Evolutionary conservation across 208 protist species (phyloP).

Genomic region (Crithidia bombi): DNA sequence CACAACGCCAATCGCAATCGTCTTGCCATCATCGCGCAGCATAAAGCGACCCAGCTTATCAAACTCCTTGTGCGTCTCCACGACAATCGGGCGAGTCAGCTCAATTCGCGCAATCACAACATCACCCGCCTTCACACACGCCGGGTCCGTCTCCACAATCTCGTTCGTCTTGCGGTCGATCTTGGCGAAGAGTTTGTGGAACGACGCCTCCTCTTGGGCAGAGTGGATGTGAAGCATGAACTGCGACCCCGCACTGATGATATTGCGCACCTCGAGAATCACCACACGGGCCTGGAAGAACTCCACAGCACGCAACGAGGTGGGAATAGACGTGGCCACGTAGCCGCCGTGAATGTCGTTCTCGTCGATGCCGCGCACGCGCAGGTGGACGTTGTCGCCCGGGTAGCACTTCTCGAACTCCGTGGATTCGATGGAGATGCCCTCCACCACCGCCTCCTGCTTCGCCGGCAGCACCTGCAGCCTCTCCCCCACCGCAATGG

Average conservation of each 20-base stretch:
- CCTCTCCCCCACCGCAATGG: slow-evolving; percentile 88
- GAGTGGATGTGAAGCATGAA: slow-evolving; percentile 96
- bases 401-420: slow-evolving; percentile 90
- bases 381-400: slow-evolving; percentile 94
- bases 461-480: slow-evolving; percentile 86
- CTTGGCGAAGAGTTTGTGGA: slow-evolving; percentile 90
- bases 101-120: slow-evolving; percentile 93
- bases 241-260: slow-evolving; percentile 94
- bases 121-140: slow-evolving; percentile 93
- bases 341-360: slow-evolving; percentile 85
- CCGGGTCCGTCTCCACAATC: slow-evolving; percentile 91
- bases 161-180: slow-evolving; percentile 94
- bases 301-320: slow-evolving; percentile 83
- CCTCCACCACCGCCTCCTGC: slow-evolving; percentile 79
- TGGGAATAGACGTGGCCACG: slow-evolving; percentile 88
- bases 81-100: slow-evolving; percentile 81
- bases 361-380: slow-evolving; percentile 91
- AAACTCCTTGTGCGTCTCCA: slow-evolving; percentile 94
- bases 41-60: slow-evolving; percentile 97
- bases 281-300: slow-evolving; percentile 96
- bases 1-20: slow-evolving; percentile 91
- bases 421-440: slow-evolving; percentile 89
- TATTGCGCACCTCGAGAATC: slow-evolving; percentile 94
- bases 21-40: slow-evolving; percentile 94
- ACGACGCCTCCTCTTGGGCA: slow-evolving; percentile 92